Evolutionary conservation across 805 yeast species (phyloP).

Genomic region (Saccharomyces kudriavzevii): DNA sequence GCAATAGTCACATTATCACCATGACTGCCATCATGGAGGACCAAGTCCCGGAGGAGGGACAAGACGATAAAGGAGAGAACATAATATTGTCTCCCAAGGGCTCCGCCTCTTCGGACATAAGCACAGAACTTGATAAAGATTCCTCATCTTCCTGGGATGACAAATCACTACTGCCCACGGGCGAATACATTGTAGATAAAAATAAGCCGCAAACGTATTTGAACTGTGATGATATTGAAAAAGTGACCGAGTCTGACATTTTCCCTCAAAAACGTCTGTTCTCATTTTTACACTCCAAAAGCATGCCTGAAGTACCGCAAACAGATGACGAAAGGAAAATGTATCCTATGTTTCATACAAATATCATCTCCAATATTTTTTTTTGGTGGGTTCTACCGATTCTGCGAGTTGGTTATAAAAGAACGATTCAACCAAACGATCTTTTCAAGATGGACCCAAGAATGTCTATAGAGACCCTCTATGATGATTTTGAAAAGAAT

Average conservation of each 20-base stretch:
- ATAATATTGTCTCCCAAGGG: neutral
- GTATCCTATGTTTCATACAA: constrained; percentile 41
- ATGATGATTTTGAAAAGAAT: constrained; percentile 30
- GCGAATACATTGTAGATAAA: constrained; percentile 22
- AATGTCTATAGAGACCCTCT: constrained; percentile 37
- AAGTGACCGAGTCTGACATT: constrained; percentile 29
- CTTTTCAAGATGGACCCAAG: constrained; percentile 40
- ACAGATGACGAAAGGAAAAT: constrained; percentile 40
- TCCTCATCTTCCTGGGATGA: neutral
- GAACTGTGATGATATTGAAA: constrained; percentile 29
- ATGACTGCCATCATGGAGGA: neutral
- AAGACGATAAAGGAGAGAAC: neutral
- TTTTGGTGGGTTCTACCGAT: constrained; percentile 67
- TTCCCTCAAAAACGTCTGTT: constrained; percentile 42
- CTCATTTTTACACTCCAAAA: constrained; percentile 41
- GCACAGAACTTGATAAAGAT: neutral
- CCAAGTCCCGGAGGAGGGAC: neutral
- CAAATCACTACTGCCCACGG: constrained; percentile 10
- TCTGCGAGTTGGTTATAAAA: constrained; percentile 57
- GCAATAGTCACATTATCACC: neutral
- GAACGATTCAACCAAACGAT: constrained; percentile 62
- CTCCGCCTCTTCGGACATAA: neutral
- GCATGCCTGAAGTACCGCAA: constrained; percentile 43
- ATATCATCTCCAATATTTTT: constrained; percentile 37
- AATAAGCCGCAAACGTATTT: constrained; percentile 27